Percentiles rank a stretch among this genome's conserved stretches.
Conservation (phyloP, 2,329 filamentous ascomycete genomes). For the Cytospora leucostoma region DNA sequence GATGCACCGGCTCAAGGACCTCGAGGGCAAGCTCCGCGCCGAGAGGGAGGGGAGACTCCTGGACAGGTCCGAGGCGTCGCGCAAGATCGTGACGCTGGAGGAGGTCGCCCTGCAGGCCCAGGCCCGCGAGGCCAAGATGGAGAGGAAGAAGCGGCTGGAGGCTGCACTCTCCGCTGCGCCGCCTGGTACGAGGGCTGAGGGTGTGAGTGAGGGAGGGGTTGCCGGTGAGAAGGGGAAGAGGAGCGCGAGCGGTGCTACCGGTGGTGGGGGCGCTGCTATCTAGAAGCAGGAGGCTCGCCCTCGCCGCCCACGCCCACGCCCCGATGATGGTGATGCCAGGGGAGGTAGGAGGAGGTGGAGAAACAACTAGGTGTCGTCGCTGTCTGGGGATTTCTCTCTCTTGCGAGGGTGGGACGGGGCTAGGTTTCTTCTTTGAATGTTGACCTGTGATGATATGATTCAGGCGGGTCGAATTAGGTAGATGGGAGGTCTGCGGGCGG, state of each 20-base stretch:
- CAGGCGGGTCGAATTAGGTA: too few relatives aligned
- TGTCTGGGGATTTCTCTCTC: constrained; percentile 4
- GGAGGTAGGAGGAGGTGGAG: not conserved
- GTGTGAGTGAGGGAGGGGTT: not conserved
- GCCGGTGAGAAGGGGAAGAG: not conserved
- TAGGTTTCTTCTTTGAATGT: constrained; percentile 10
- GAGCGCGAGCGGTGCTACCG: not conserved
- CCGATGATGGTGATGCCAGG: not conserved
- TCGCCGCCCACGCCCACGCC: not conserved
- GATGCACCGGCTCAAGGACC: constrained; percentile 81
- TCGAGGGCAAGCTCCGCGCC: constrained; percentile 85
- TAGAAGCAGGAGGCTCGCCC: not conserved
- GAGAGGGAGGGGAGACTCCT: constrained; percentile 84
- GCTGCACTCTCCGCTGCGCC: constrained; percentile 12
- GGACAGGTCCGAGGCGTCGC: constrained; percentile 80
- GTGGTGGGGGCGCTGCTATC: not conserved
- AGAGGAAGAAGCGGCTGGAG: constrained; percentile 25
- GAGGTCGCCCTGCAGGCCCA: constrained; percentile 52
- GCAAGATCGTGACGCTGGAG: constrained; percentile 75
- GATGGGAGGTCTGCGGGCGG: too few relatives aligned
- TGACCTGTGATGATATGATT: not conserved
- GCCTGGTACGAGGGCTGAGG: too few relatives aligned
- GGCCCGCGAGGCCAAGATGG: constrained; percentile 32
- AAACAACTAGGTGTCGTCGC: not conserved
- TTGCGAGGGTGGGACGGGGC: constrained; percentile 6